These are phyloP conservation scores for Domatiomyces catenatus DNA, from an alignment of 2,329 filamentous ascomycete species.

Conservation along the genomic window DNA sequence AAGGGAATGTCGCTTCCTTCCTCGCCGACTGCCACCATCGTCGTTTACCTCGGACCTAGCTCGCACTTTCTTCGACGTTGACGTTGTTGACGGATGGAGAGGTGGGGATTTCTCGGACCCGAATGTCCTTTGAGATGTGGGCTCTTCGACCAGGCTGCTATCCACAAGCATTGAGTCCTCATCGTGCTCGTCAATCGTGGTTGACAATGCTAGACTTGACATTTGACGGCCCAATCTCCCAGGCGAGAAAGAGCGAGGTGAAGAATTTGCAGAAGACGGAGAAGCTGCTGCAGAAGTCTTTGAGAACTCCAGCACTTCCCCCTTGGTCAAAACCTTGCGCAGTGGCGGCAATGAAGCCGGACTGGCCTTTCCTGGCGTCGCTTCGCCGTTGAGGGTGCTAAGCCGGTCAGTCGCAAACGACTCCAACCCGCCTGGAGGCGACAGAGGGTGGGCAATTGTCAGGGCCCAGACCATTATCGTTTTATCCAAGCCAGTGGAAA, in stretches of 20 bases:
- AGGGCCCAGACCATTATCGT: conserved; percentile 64
- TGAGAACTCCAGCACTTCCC: conserved; percentile 68
- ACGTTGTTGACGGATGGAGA: conserved; percentile 24
- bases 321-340: conserved; percentile 70
- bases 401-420: conserved; percentile 9
- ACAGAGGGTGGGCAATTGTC: conserved; percentile 19
- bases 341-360: conserved; percentile 55
- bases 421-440: conserved; percentile 22
- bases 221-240: conserved; percentile 39
- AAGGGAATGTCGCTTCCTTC: conserved; percentile 6
- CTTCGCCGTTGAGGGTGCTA: conserved; percentile 14
- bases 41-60: conserved; percentile 5
- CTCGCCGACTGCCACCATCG: conserved; percentile 2
- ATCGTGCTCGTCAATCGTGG: conserved; percentile 20
- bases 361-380: conserved; percentile 30
- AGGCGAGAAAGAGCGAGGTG: conserved; percentile 30
- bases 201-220: conserved; percentile 35
- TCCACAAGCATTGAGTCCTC: conserved; percentile 15
- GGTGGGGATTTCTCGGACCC: conserved; percentile 23
- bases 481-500: conserved; percentile 65
- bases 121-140: conserved; percentile 17
- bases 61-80: conserved; percentile 18
- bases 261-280: conserved; percentile 28
- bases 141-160: conserved; percentile 20
- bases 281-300: conserved; percentile 32